These are phyloP conservation scores for Rhodotorula paludigena DNA, from an alignment of 768 basidiomycete species.

Conservation along the genomic window DNA sequence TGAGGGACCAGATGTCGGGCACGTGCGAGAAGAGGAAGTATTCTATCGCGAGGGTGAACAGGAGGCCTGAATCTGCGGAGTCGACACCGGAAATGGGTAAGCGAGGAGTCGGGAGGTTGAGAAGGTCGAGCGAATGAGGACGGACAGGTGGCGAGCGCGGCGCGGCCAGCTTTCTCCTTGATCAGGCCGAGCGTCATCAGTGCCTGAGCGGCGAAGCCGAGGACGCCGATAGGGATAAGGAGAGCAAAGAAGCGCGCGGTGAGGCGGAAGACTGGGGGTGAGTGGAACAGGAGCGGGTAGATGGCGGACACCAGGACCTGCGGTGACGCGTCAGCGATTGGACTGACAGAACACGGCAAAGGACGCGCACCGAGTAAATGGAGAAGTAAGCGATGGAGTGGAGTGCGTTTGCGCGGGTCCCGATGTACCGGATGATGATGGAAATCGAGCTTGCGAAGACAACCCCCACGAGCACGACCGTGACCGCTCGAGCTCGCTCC, in stretches of 20 bases:
- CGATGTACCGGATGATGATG: conserved; percentile 61
- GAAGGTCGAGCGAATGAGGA: background rate
- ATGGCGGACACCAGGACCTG: conserved; percentile 37
- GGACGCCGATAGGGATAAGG: conserved; percentile 46
- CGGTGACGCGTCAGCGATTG: background rate
- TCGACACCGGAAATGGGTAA: background rate
- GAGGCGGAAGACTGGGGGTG: conserved; percentile 43
- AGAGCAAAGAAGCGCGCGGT: conserved; percentile 28
- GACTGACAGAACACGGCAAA: too few relatives aligned
- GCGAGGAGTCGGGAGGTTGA: background rate
- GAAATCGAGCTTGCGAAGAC: conserved; percentile 62
- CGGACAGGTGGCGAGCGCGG: conserved; percentile 58
- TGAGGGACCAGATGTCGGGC: conserved; percentile 58
- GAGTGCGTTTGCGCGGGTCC: conserved; percentile 67
- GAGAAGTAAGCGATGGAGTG: conserved; percentile 69
- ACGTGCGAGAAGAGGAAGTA: conserved; percentile 59
- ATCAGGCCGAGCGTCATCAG: conserved; percentile 62
- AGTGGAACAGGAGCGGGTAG: conserved; percentile 36
- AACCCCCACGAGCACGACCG: conserved; percentile 64
- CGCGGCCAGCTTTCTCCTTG: conserved; percentile 62
- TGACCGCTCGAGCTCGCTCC: conserved; percentile 22
- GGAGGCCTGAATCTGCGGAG: conserved; percentile 22
- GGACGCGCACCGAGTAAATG: conserved; percentile 50
- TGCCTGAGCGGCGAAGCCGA: conserved; percentile 51
- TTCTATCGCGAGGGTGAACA: conserved; percentile 58